These are phyloP conservation scores for Apiotrichum gracile DNA, from an alignment of 1,284 basidiomycete species.

Conservation along the genomic window DNA sequence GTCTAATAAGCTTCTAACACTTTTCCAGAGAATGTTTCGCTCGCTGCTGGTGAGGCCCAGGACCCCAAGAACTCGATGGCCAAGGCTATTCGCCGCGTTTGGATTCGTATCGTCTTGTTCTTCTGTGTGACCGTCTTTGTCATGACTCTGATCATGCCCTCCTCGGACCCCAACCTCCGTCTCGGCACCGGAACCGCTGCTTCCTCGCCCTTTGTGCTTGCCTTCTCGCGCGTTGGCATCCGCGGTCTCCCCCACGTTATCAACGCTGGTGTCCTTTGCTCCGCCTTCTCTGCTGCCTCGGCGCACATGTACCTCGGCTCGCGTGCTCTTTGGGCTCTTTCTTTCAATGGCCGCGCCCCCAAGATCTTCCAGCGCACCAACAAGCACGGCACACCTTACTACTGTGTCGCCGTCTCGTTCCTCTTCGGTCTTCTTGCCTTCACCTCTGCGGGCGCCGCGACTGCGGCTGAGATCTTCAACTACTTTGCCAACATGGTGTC, in stretches of 20 bases:
- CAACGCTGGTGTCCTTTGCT: constrained; percentile 58
- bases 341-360: constrained; percentile 31
- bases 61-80: constrained; percentile 70
- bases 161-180: constrained; percentile 56
- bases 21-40: constrained; percentile 7
- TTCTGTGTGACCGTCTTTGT: constrained; percentile 60
- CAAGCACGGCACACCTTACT: constrained; percentile 25
- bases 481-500: constrained; percentile 66
- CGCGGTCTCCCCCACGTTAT: constrained; percentile 61
- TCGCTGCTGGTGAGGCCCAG: constrained; percentile 44
- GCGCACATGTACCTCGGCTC: constrained; percentile 49
- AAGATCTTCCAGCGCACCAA: constrained; percentile 25
- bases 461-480: constrained; percentile 63
- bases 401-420: constrained; percentile 54
- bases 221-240: constrained; percentile 61
- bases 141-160: constrained; percentile 72
- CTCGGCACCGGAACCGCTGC: constrained; percentile 58
- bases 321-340: constrained; percentile 31
- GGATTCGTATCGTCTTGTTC: constrained; percentile 64
- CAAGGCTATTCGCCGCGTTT: constrained; percentile 68
- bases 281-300: constrained; percentile 53
- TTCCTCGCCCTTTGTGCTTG: constrained; percentile 76
- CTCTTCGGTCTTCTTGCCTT: constrained; percentile 57
- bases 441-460: constrained; percentile 55
- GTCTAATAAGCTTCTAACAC: too few relatives aligned